A percentile compares a stretch with the other conserved stretches of the same genome.
These are phyloP conservation scores for Erigeron philadelphicus DNA, from an alignment of 140 eudicot genomes.

Conservation along the genomic window DNA sequence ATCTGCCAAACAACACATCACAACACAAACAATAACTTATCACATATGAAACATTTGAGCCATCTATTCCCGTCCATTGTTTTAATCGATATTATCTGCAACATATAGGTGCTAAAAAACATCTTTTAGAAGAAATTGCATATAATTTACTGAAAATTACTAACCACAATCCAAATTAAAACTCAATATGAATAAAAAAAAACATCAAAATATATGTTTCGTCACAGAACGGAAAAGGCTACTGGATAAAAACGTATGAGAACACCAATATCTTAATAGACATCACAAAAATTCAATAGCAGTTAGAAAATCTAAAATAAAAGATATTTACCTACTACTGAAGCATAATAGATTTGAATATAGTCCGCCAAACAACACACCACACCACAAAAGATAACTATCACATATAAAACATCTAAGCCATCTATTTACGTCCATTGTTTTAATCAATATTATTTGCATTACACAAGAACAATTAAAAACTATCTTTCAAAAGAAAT, in stretches of 20 bases:
- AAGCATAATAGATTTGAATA: slow-evolving; percentile 15
- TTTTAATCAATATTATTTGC: slow-evolving; percentile 3
- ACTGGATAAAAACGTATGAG: too few relatives aligned
- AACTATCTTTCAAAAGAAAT: neutral
- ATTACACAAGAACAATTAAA: neutral
- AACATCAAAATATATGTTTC: neutral
- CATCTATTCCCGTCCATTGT: slow-evolving; percentile 2
- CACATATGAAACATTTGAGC: neutral
- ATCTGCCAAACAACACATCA: neutral
- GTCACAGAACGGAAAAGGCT: too few relatives aligned
- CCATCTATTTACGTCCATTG: neutral
- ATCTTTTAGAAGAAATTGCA: neutral
- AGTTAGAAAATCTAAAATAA: too few relatives aligned
- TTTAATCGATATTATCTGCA: neutral
- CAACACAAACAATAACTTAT: slow-evolving; percentile 10
- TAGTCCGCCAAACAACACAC: neutral
- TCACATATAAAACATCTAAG: neutral
- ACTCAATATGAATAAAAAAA: neutral
- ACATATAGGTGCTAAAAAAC: neutral
- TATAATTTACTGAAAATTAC: neutral
- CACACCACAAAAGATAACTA: slow-evolving; percentile 14
- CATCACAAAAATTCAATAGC: too few relatives aligned
- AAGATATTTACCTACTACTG: slow-evolving; percentile 48
- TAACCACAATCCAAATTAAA: slow-evolving; percentile 6
- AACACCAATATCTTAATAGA: too few relatives aligned